Base-by-base conservation (phyloP, 2,329 filamentous ascomycete genomes). In the Chalara sp. region DNA sequence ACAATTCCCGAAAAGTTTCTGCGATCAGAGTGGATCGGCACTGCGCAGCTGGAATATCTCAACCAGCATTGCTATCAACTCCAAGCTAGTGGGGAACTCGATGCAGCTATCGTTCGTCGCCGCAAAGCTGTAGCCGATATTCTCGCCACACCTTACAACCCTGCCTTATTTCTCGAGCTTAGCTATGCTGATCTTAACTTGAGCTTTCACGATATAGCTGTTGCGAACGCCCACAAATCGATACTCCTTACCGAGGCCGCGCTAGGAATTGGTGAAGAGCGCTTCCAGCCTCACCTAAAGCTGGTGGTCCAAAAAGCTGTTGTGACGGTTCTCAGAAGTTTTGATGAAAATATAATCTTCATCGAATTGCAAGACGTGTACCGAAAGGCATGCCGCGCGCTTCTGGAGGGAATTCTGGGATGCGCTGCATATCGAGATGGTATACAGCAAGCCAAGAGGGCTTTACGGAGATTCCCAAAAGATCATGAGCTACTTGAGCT, bases 401-500 rank as follows among this genome's bases (percentile, higher is more conserved):
- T 65, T 7, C 43, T 62, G 0, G n/a, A 47, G 3, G 53, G 50
- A 0, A 31, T 64, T 0, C 6, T 56, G 6, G 52, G 49, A 10
- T 61, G 56, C 47, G 56, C 32, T 4, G 51, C 57, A 5, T 60
- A 55, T 37, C 61, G 58, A 57, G 62, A 64, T 31, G 61, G 60
- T 0, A 32, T 59, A 1, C 28, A 40, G 4, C 35, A 49, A 2
- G 58, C 51, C 1, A 58, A 59, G 29, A 41, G 49, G 28, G 60
- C 58, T 5, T 44, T 59, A 3, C 47, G 43, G n/a, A 28, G 47
- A 0, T 63, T 56, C 33, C 60, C 61, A 0, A 4, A 35, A 1
- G 54, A 65, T 44, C 0, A 12, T 1, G 54, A 56, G 7, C 39
- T 65, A 1, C 13, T 44, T 1, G 47, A 55, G 43, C 13, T 32